A percentile compares a stretch with the other conserved stretches of the same genome.
Conservation (phyloP, 768 basidiomycete species). For the Kwoniella mangroviensis region DNA sequence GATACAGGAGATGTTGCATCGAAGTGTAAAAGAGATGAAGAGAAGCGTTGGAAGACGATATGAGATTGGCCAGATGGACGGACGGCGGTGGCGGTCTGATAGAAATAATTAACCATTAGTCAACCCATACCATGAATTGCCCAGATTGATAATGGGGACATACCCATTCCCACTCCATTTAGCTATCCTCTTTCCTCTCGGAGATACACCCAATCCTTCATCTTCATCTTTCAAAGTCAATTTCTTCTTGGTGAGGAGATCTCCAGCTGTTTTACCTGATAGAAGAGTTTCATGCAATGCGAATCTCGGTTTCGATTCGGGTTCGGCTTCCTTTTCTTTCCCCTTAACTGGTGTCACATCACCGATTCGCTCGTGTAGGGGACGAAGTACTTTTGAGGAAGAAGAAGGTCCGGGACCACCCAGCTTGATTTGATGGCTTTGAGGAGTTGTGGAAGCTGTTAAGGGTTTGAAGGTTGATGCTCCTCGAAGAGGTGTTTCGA, state of each 20-base stretch:
- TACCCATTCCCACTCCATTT: constrained; percentile 42
- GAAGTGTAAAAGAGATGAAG: constrained; percentile 47
- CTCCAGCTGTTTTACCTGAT: constrained; percentile 5
- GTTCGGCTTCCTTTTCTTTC: neutral
- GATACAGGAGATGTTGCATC: constrained; percentile 32
- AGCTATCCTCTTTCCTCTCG: constrained; percentile 30
- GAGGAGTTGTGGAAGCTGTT: constrained; percentile 5
- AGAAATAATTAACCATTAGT: neutral
- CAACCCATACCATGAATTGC: too few relatives aligned
- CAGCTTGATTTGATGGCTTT: neutral
- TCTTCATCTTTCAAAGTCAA: constrained; percentile 28
- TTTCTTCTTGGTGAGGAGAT: constrained; percentile 13
- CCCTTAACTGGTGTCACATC: constrained; percentile 4
- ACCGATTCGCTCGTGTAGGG: constrained; percentile 9
- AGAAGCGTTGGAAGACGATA: constrained; percentile 36
- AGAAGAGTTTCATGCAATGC: constrained; percentile 17
- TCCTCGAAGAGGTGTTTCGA: constrained; percentile 6
- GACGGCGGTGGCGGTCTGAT: constrained; percentile 35
- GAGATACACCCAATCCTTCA: constrained; percentile 46
- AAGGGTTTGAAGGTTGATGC: neutral
- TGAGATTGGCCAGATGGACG: constrained; percentile 32
- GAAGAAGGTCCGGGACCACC: constrained; percentile 18
- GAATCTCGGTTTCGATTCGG: constrained; percentile 1
- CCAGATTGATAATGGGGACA: neutral
- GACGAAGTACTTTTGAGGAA: neutral